Base-by-base conservation (phyloP, 352 stramenopile species). In the Globisporangium paddicum region DNA sequence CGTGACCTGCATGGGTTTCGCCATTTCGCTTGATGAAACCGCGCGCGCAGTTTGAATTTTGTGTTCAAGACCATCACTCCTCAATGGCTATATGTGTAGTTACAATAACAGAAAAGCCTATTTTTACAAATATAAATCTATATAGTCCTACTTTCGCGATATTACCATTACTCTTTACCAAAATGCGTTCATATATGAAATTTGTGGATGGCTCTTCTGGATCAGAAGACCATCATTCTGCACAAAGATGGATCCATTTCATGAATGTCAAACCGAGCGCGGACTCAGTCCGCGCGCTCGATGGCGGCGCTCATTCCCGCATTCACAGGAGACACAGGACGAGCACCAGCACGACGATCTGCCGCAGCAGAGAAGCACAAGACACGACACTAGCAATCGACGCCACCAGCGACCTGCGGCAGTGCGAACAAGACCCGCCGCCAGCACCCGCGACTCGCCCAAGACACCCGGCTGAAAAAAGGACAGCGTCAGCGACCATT, bases 201-300 rank as follows among this genome's bases (percentile, higher is more conserved):
- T 41, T 23, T 18, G 9, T 2, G n/a, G 19, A 32, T 41, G 49
- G 49, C 49, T 56, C 49, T 45, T 57, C 34, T 38, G 11, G 41
- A 45, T 50, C 35, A 49, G 6, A 47, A 23, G 25, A 58, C 38
- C 37, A 58, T 49, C 52, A 58, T 28, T 58, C 52, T 47, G 52
- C 37, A 14, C 8, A 10, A n/a, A 23, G 18, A 44, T 19, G 28
- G 25, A 23, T 37, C 14, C 45, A 51, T 30, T 51, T 51, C 45
- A 37, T 49, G 44, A 21, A n/a, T 23, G 21, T n/a, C 18, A 13
- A 35, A 6, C 25, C 28, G 23, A n/a, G 5, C 16, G 13, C 25
- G 25, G 7, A 6, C 6, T 16, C n/a, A 10, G 45, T 25, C 21
- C 44, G 23, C 44, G 14, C 26, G 44, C 28, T 21, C 16, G 45